phyloP scores from a whole-genome alignment of 2,329 filamentous ascomycete species.

The Calonectria pauciramosa region DNA sequence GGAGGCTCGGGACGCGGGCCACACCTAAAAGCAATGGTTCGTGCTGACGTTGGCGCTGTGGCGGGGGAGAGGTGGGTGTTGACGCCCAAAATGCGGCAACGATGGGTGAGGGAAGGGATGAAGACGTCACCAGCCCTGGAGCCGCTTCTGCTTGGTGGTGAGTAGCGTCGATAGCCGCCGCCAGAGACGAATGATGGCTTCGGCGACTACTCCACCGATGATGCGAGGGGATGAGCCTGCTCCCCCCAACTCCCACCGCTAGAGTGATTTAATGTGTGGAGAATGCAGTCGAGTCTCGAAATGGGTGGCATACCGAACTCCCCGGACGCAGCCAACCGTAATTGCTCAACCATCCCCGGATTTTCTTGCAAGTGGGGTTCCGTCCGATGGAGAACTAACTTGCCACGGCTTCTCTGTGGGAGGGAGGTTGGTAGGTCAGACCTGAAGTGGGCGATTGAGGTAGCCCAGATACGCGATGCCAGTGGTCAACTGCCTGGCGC shows the following conservation, averaged over 20 bases:
- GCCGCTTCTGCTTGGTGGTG: not conserved
- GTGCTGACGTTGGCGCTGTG: slow-evolving; percentile 20
- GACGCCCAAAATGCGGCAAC: not conserved
- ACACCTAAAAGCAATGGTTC: slow-evolving; percentile 7
- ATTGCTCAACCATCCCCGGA: slow-evolving; percentile 27
- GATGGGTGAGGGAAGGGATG: not conserved
- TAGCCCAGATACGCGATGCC: not conserved
- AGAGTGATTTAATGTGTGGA: slow-evolving; percentile 13
- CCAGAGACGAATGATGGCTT: slow-evolving; percentile 7
- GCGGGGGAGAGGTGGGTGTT: not conserved
- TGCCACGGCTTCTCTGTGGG: not conserved
- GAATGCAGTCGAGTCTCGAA: slow-evolving; percentile 24
- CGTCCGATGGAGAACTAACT: slow-evolving; percentile 20
- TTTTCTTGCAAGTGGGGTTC: slow-evolving; percentile 28
- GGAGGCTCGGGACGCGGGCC: slow-evolving; percentile 21
- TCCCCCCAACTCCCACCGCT: not conserved
- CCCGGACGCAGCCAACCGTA: slow-evolving; percentile 23
- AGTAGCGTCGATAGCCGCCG: slow-evolving; percentile 7
- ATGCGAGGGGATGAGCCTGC: slow-evolving; percentile 11
- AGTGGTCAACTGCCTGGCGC: slow-evolving; percentile 8
- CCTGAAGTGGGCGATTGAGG: not conserved
- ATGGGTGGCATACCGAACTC: slow-evolving; percentile 26
- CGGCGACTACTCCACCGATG: slow-evolving; percentile 9
- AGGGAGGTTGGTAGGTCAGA: slow-evolving; percentile 10
- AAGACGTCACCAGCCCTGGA: slow-evolving; percentile 17